These are phyloP conservation scores for Rostrohypoxylon terebratum DNA, from an alignment of 495 filamentous ascomycete species.

Conservation along the genomic window DNA sequence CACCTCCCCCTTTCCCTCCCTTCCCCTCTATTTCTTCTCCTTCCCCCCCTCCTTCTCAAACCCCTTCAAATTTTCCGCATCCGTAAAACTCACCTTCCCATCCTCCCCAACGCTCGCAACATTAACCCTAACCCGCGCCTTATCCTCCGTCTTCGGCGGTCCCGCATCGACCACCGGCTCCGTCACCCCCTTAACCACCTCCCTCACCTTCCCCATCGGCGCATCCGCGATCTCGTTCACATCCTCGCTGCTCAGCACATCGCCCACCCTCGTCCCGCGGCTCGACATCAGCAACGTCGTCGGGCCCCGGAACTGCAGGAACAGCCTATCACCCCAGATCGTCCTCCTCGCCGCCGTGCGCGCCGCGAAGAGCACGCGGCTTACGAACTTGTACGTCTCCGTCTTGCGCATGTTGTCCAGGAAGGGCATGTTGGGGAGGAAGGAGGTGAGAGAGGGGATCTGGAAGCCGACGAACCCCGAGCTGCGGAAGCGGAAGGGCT, in stretches of 20 bases:
- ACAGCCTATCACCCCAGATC: constrained; percentile 95
- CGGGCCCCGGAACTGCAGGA: constrained; percentile 89
- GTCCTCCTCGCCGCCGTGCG: constrained; percentile 80
- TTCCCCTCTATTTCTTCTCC: neutral
- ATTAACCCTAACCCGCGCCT: constrained; percentile 50
- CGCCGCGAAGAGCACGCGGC: constrained; percentile 69
- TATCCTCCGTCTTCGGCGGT: constrained; percentile 49
- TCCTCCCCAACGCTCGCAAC: constrained; percentile 71
- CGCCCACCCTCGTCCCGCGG: constrained; percentile 77
- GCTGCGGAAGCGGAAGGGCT: constrained; percentile 86
- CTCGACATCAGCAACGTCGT: constrained; percentile 87
- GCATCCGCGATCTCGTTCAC: constrained; percentile 87
- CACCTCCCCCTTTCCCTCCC: neutral
- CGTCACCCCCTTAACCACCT: constrained; percentile 59
- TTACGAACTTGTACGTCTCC: constrained; percentile 74
- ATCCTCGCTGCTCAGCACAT: constrained; percentile 78
- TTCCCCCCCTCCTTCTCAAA: constrained; percentile 54
- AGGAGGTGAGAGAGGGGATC: constrained; percentile 71
- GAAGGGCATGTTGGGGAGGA: constrained; percentile 71
- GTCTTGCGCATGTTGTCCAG: constrained; percentile 75
- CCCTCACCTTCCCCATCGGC: constrained; percentile 68
- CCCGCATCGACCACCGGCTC: constrained; percentile 54
- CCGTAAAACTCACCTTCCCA: constrained; percentile 77
- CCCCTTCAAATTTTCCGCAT: constrained; percentile 65
- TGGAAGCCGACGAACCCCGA: constrained; percentile 77